Conservation (phyloP, 805 yeast genomes). For the Tetrapisispora nanseiensis region DNA sequence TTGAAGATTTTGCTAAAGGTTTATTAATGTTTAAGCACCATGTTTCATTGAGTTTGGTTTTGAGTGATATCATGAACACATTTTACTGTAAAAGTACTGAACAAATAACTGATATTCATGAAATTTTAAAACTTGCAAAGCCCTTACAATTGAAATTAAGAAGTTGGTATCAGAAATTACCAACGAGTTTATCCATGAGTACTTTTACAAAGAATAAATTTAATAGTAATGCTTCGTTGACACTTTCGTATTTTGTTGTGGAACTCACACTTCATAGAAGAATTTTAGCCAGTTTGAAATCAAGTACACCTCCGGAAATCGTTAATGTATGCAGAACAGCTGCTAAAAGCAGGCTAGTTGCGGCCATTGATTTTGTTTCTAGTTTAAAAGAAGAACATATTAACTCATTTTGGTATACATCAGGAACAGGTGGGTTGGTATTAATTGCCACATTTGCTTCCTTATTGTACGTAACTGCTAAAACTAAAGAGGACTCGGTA, state of each 20-base stretch:
- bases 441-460: slow-evolving; percentile 85
- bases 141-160: slow-evolving; percentile 65
- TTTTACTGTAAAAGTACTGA: slow-evolving; percentile 66
- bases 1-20: slow-evolving; percentile 60
- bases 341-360: slow-evolving; percentile 69
- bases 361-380: slow-evolving; percentile 71
- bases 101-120: slow-evolving; percentile 49
- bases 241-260: slow-evolving; percentile 79
- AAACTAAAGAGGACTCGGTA: slow-evolving; percentile 49
- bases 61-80: slow-evolving; percentile 61
- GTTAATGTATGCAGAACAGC: slow-evolving; percentile 70
- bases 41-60: slow-evolving; percentile 55
- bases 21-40: slow-evolving; percentile 57
- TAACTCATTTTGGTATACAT: slow-evolving; percentile 84
- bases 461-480: slow-evolving; percentile 59
- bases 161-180: slow-evolving; percentile 70
- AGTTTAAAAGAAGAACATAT: slow-evolving; percentile 73
- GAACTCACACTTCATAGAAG: slow-evolving; percentile 80
- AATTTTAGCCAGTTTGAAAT: slow-evolving; percentile 46
- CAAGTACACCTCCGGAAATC: slow-evolving; percentile 42
- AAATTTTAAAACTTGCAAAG: slow-evolving; percentile 66
- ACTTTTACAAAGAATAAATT: slow-evolving; percentile 50
- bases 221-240: slow-evolving; percentile 69
- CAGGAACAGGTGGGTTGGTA: slow-evolving; percentile 69
- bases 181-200: slow-evolving; percentile 53